Percentiles rank a stretch among this genome's conserved stretches.
phyloP scores from a whole-genome alignment of 1,284 basidiomycete genomes.

The Fomitopsis palustris region DNA sequence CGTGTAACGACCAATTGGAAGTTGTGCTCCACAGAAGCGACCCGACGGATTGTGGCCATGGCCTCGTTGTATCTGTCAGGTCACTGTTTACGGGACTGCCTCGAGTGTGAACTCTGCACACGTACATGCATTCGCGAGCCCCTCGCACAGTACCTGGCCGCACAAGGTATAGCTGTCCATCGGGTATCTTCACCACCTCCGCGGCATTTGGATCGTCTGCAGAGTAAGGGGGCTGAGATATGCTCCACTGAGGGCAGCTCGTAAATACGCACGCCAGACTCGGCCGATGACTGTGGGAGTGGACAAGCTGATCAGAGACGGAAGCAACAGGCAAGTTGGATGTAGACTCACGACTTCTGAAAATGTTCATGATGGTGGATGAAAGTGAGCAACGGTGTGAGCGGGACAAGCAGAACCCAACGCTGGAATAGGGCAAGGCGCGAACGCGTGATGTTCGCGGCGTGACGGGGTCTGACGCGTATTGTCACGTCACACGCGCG shows the following conservation, averaged over 20 bases:
- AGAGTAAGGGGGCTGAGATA: constrained; percentile 24
- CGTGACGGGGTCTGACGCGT: constrained; percentile 21
- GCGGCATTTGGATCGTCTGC: constrained; percentile 83
- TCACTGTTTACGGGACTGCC: neutral
- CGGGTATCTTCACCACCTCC: constrained; percentile 92
- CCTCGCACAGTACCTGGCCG: constrained; percentile 89
- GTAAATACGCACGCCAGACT: constrained; percentile 84
- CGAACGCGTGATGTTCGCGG: constrained; percentile 17
- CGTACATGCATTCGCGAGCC: constrained; percentile 96
- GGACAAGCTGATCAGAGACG: constrained; percentile 7
- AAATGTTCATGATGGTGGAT: constrained; percentile 63
- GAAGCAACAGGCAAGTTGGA: constrained; percentile 2
- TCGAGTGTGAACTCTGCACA: constrained; percentile 9
- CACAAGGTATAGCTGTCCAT: constrained; percentile 89
- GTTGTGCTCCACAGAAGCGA: constrained; percentile 79
- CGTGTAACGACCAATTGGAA: constrained; percentile 97
- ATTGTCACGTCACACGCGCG: constrained; percentile 17
- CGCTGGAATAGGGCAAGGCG: neutral
- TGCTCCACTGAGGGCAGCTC: neutral
- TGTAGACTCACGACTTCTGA: constrained; percentile 74
- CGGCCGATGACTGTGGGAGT: constrained; percentile 73
- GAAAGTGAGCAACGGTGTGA: constrained; percentile 12
- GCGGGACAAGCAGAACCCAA: constrained; percentile 10
- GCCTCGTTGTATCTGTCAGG: constrained; percentile 86
- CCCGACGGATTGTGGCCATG: constrained; percentile 89